Percentiles rank a stretch among this genome's conserved stretches.
Conservation (phyloP, 352 stramenopile genomes). For the Blastocystis sp. region DNA sequence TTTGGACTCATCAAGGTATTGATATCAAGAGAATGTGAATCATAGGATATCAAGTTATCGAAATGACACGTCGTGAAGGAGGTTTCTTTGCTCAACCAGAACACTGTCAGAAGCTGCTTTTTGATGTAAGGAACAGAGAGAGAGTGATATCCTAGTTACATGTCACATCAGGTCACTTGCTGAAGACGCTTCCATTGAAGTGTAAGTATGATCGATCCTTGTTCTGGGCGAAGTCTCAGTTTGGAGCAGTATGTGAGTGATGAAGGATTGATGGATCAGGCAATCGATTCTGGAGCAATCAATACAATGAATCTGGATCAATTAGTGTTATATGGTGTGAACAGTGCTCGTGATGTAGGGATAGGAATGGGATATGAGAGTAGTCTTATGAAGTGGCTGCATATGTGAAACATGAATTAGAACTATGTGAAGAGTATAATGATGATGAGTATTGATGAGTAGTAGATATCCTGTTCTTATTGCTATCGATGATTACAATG, state of each 20-base stretch:
- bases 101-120: conserved; percentile 45
- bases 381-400: conserved; percentile 31
- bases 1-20: conserved; percentile 37
- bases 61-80: conserved; percentile 40
- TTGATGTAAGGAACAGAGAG: not conserved
- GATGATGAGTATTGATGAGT: not conserved
- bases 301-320: conserved; percentile 29
- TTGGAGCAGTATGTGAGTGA: not conserved
- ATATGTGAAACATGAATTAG: conserved; percentile 23
- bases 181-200: not conserved
- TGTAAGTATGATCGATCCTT: conserved; percentile 26
- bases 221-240: conserved; percentile 56
- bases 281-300: conserved; percentile 28
- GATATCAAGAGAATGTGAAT: not conserved
- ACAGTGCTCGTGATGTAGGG: conserved; percentile 39
- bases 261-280: not conserved
- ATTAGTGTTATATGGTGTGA: conserved; percentile 42
- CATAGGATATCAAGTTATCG: conserved; percentile 24
- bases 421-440: conserved; percentile 27
- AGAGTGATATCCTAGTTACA: not conserved
- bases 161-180: conserved; percentile 20
- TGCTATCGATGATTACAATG: conserved; percentile 51
- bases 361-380: not conserved
- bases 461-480: conserved; percentile 38
- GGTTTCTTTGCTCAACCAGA: conserved; percentile 45